These are phyloP conservation scores for Trichoderma sp. DNA, from an alignment of 2,329 filamentous ascomycete genomes.

Conservation along the genomic window DNA sequence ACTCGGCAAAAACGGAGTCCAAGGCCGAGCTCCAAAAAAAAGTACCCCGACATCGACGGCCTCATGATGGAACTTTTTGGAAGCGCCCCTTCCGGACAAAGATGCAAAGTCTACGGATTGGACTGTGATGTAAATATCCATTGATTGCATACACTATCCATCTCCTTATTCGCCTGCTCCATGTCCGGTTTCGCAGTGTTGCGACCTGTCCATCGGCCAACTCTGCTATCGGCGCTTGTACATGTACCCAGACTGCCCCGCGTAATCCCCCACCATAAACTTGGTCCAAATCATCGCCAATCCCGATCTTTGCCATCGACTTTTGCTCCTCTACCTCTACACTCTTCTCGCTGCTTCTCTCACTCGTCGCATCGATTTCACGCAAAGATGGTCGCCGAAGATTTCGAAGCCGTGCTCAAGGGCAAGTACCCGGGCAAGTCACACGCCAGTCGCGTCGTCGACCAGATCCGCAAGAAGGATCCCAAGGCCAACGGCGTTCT, in stretches of 20 bases:
- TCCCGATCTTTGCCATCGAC: background rate
- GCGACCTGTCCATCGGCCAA: conserved; percentile 7
- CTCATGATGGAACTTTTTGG: background rate
- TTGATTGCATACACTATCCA: background rate
- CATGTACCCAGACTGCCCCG: conserved; percentile 7
- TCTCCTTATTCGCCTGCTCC: background rate
- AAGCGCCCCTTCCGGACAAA: background rate
- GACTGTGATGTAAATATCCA: background rate
- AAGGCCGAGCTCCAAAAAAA: background rate
- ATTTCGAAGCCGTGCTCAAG: conserved; percentile 56
- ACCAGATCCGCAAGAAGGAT: conserved; percentile 69
- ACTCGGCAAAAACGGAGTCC: background rate
- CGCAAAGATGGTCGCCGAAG: conserved; percentile 39
- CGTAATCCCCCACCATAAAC: conserved; percentile 18
- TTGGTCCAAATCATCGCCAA: background rate
- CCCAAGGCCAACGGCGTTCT: conserved; percentile 69
- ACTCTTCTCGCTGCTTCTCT: background rate
- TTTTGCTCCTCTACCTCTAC: background rate
- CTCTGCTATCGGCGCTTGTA: background rate
- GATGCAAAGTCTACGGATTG: background rate
- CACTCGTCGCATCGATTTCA: background rate
- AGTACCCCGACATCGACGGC: background rate
- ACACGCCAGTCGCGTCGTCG: conserved; percentile 81
- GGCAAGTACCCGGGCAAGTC: conserved; percentile 80
- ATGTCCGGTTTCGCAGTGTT: background rate